A percentile compares a stretch with the other conserved stretches of the same genome.
phyloP scores from a whole-genome alignment of 805 yeast species.

The Schwanniomyces vanrijiae region DNA sequence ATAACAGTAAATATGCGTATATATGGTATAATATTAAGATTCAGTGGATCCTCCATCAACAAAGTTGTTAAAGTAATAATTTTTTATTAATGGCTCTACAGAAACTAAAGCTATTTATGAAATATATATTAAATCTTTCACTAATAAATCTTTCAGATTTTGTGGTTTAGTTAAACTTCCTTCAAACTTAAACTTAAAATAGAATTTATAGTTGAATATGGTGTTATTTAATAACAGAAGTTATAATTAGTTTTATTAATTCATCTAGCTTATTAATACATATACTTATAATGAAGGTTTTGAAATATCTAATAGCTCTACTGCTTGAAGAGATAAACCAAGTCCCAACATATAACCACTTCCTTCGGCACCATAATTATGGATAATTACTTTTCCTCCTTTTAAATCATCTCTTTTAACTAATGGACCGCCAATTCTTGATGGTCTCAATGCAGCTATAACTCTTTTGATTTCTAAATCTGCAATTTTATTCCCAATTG shows the following conservation, averaged over 20 bases:
- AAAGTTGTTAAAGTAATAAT: conserved; percentile 45
- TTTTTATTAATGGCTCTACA: conserved; percentile 42
- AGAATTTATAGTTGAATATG: conserved; percentile 40
- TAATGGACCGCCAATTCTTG: conserved; percentile 73
- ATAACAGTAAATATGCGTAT: too few relatives aligned
- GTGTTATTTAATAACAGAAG: too few relatives aligned
- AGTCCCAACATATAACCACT: conserved; percentile 67
- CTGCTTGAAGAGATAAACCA: conserved; percentile 54
- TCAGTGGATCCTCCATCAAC: conserved; percentile 44
- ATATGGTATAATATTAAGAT: too few relatives aligned
- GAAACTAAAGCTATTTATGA: conserved; percentile 41
- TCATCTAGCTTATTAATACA: too few relatives aligned
- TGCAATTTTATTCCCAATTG: conserved; percentile 28
- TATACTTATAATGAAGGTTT: background rate
- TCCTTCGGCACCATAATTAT: conserved; percentile 72
- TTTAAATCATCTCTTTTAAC: conserved; percentile 53
- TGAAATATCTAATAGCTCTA: background rate
- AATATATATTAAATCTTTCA: conserved; percentile 44
- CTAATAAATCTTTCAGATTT: conserved; percentile 48
- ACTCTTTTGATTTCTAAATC: conserved; percentile 58
- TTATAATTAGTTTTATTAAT: too few relatives aligned
- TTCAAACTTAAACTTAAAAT: conserved; percentile 45
- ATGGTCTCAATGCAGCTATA: conserved; percentile 76
- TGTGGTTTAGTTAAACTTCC: conserved; percentile 51
- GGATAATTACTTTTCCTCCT: conserved; percentile 42